Conservation (phyloP, 176 grass and related monocot species). For the Musa beccarii region DNA sequence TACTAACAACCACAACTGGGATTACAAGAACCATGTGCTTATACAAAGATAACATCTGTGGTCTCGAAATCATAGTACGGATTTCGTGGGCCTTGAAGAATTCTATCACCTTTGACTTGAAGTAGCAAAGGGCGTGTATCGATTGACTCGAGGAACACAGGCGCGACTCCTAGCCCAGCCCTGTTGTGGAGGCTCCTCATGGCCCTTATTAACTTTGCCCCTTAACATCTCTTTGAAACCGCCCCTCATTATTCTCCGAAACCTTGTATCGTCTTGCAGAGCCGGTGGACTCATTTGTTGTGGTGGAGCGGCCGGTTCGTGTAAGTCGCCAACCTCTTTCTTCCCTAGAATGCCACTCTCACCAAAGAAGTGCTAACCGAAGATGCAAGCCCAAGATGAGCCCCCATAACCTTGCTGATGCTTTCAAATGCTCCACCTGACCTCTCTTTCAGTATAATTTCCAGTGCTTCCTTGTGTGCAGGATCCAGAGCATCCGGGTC, state of each 20-base stretch:
- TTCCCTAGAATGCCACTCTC: conserved; percentile 61
- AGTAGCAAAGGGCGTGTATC: too few species aligned
- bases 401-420: conserved; percentile 82
- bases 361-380: conserved; percentile 81
- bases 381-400: conserved; percentile 77
- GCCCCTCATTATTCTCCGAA: conserved; percentile 65
- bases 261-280: conserved; percentile 58
- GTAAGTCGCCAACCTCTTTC: conserved; percentile 51
- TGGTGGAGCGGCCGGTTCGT: conserved; percentile 3
- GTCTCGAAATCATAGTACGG: too few species aligned
- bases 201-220: conserved; percentile 44
- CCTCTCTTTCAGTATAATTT: conserved; percentile 72
- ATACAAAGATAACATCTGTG: too few species aligned
- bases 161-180: not conserved
- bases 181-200: conserved; percentile 34
- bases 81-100: too few species aligned
- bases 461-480: conserved; percentile 89
- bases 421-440: conserved; percentile 68
- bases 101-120: too few species aligned
- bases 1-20: too few species aligned
- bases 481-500: conserved; percentile 80
- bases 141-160: too few species aligned
- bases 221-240: conserved; percentile 83
- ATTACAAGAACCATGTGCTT: too few species aligned
- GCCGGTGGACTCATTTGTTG: conserved; percentile 21